Conservation (phyloP, 2,329 filamentous ascomycete genomes). For the Triangularia verruculosa region DNA sequence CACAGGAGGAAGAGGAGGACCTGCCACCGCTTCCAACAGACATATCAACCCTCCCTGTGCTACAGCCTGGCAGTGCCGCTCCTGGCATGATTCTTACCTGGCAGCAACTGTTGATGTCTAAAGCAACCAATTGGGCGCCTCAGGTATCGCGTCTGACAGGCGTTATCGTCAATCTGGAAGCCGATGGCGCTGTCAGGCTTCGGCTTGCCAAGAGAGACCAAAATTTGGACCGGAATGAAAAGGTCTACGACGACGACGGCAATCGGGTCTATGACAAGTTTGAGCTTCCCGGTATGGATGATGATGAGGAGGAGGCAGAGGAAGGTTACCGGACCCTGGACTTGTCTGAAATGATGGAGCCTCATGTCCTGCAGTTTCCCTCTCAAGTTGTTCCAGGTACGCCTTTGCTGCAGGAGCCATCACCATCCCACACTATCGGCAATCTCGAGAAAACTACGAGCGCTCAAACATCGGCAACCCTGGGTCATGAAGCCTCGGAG, state of each 20-base stretch:
- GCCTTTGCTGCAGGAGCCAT: neutral
- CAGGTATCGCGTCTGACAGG: slow-evolving; percentile 63
- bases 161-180: slow-evolving; percentile 55
- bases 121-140: slow-evolving; percentile 64
- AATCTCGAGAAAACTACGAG: slow-evolving; percentile 1
- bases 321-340: slow-evolving; percentile 59
- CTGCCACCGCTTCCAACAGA: slow-evolving; percentile 61
- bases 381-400: slow-evolving; percentile 14
- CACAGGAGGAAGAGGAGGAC: slow-evolving; percentile 46
- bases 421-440: neutral
- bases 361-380: slow-evolving; percentile 59
- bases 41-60: slow-evolving; percentile 47
- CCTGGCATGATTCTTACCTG: slow-evolving; percentile 66
- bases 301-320: slow-evolving; percentile 46
- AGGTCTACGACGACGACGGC: slow-evolving; percentile 62
- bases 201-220: slow-evolving; percentile 68
- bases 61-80: slow-evolving; percentile 48
- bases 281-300: slow-evolving; percentile 65
- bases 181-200: slow-evolving; percentile 55
- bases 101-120: slow-evolving; percentile 61
- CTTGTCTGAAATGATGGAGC: slow-evolving; percentile 64
- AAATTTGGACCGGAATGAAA: slow-evolving; percentile 52
- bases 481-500: slow-evolving; percentile 8
- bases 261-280: slow-evolving; percentile 74
- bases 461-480: slow-evolving; percentile 11